Base-by-base conservation (phyloP, 2,329 filamentous ascomycete genomes). In the Verticillium nubilum region DNA sequence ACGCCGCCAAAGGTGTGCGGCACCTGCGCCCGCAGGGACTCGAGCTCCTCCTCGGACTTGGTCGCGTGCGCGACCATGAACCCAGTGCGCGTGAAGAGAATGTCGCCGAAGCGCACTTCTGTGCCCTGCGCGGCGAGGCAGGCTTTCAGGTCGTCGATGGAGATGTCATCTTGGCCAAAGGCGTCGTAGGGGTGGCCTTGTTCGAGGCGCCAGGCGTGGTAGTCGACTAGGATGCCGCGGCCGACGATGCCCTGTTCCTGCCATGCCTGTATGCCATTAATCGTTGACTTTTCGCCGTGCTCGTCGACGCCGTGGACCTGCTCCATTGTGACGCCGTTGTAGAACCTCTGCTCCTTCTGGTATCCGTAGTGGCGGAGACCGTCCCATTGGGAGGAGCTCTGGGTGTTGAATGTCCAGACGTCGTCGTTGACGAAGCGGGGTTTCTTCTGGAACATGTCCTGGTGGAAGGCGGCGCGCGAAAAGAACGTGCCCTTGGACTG, bases 11-110 rank as follows among this genome's bases (percentile, higher is more conserved):
- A 63, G 37, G 54, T 54, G n/a, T 63, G 62, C 15, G 61, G 61
- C 9, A 17, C 5, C 42, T 50, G 33, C 26, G 28, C 17, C 35
- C 58, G 61, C 31, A 58, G 58, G 54, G 28, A 25, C n/a, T 59
- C 50, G 19, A 64, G 56, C 28, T 61, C 59, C 3, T 13, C 13
- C n/a, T 57, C 28, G n/a, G 61, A 31, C 15, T 61, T 61, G 26
- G 47, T 17, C 54, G 62, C 61, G 59, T 63, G 61, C 3, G 56
- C 29, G 25, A 58, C 58, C 53, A 58, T 61, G 61, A 61, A 64
- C 5, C 62, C 83, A 0, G 78, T 78, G 26, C 83, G 78, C 52
- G 86, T 73, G 63, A 87, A 76, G 50, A 87, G 73, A 29, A 87
- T 82, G 60, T 87, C 84, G 15, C 84, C 84, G 3, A 68, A 67